Evolutionary conservation across 2,329 filamentous ascomycete genomes (phyloP).

Genomic region (Hymenoscyphus infarciens): DNA sequence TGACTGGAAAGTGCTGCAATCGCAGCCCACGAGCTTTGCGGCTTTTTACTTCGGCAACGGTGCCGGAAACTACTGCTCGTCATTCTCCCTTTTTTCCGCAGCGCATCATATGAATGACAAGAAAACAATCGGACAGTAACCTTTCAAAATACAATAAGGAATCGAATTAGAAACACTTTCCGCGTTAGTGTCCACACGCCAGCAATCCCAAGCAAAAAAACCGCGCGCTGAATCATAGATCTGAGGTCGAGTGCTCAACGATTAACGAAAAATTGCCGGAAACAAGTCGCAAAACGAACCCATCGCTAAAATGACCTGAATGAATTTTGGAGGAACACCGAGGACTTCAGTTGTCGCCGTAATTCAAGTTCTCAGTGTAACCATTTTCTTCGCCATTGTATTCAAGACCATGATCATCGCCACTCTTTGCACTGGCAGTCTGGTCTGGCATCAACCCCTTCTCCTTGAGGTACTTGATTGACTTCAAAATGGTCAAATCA

Average conservation of each 20-base stretch:
- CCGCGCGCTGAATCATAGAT: not conserved
- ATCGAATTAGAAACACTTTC: conserved; percentile 1
- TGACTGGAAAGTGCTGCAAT: conserved; percentile 1
- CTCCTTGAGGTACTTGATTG: conserved; percentile 61
- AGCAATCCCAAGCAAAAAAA: not conserved
- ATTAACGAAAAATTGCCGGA: conserved; percentile 7
- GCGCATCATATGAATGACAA: not conserved
- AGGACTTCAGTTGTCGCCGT: conserved; percentile 27
- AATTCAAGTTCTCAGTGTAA: conserved; percentile 29
- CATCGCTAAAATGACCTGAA: conserved; percentile 3
- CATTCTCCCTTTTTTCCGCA: not conserved
- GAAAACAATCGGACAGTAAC: conserved; percentile 4
- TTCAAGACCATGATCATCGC: conserved; percentile 21
- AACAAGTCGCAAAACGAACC: conserved; percentile 6
- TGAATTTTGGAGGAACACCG: conserved; percentile 8
- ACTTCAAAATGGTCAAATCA: conserved; percentile 62
- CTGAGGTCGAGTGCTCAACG: conserved; percentile 1
- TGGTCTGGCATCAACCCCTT: conserved; percentile 36
- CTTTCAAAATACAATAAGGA: conserved; percentile 16
- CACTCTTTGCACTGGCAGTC: conserved; percentile 25
- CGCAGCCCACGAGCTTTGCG: not conserved
- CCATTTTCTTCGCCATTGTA: conserved; percentile 29
- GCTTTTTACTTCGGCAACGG: not conserved
- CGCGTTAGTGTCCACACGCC: not conserved
- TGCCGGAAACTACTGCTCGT: not conserved